Evolutionary conservation across 345 rosid genomes (phyloP).

Genomic region (Acer negundo): DNA sequence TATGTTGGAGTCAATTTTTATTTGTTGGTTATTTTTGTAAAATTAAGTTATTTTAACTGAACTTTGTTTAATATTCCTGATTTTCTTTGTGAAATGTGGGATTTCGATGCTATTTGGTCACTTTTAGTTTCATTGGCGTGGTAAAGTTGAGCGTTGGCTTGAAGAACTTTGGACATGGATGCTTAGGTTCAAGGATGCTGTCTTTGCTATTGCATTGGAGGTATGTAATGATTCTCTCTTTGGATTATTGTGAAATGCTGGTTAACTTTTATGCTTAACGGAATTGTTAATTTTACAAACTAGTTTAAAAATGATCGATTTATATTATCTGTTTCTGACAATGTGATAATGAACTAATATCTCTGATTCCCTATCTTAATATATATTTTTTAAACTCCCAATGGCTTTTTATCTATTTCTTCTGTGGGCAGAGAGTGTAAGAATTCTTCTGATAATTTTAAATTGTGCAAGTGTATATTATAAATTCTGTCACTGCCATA

Average conservation of each 20-base stretch:
- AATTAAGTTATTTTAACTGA: background rate
- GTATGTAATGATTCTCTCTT: slow-evolving; percentile 33
- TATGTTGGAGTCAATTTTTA: background rate
- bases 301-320: slow-evolving; percentile 1
- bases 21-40: background rate
- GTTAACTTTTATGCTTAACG: background rate
- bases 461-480: background rate
- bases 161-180: slow-evolving; percentile 88
- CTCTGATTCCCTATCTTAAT: background rate
- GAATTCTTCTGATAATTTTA: background rate
- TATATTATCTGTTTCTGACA: background rate
- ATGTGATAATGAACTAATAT: background rate
- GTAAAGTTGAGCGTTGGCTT: slow-evolving; percentile 75
- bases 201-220: slow-evolving; percentile 66
- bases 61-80: background rate
- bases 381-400: background rate
- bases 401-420: background rate
- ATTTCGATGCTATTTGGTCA: slow-evolving; percentile 20
- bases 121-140: slow-evolving; percentile 55
- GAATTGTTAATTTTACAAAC: background rate
- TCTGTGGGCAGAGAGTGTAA: background rate
- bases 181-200: slow-evolving; percentile 75
- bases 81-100: slow-evolving; percentile 11
- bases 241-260: background rate
- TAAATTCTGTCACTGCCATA: background rate